Conservation (phyloP, 345 rosid genomes). For the Microthlaspi erraticum region DNA sequence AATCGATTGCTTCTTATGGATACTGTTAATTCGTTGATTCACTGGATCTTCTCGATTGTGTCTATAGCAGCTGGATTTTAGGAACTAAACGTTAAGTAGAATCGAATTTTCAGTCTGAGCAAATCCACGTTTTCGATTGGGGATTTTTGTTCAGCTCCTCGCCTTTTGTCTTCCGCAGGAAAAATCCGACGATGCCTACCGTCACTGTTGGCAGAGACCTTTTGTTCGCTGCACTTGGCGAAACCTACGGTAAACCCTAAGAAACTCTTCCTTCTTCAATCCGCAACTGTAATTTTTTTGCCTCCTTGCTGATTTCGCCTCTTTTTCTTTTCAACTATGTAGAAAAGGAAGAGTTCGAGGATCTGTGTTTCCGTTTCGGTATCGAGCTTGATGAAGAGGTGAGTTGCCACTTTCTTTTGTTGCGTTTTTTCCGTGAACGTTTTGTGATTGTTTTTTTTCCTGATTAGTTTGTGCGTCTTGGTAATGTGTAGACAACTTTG, state of each 20-base stretch:
- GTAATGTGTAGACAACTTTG: conserved; percentile 54
- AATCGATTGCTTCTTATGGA: neutral
- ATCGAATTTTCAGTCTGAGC: neutral
- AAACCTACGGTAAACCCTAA: conserved; percentile 58
- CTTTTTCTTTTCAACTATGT: neutral
- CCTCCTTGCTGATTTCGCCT: neutral
- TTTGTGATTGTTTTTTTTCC: neutral
- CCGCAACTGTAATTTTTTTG: neutral
- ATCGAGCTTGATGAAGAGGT: conserved; percentile 98
- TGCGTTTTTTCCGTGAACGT: neutral
- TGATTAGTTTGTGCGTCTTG: conserved; percentile 3
- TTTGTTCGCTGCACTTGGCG: conserved; percentile 68
- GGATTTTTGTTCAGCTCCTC: neutral
- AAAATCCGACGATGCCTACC: conserved; percentile 62
- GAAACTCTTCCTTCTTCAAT: neutral
- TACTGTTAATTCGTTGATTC: conserved; percentile 8
- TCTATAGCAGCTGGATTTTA: neutral
- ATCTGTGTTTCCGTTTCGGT: conserved; percentile 87
- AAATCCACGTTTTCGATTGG: neutral
- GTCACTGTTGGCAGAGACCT: conserved; percentile 85
- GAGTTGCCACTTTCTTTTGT: conserved; percentile 30
- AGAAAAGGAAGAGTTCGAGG: conserved; percentile 87
- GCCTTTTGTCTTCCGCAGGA: neutral
- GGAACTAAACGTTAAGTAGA: neutral
- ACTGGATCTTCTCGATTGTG: neutral